Evolutionary conservation across 2,329 filamentous ascomycete species (phyloP).

Genomic region (Ascochyta viciae-villosae): DNA sequence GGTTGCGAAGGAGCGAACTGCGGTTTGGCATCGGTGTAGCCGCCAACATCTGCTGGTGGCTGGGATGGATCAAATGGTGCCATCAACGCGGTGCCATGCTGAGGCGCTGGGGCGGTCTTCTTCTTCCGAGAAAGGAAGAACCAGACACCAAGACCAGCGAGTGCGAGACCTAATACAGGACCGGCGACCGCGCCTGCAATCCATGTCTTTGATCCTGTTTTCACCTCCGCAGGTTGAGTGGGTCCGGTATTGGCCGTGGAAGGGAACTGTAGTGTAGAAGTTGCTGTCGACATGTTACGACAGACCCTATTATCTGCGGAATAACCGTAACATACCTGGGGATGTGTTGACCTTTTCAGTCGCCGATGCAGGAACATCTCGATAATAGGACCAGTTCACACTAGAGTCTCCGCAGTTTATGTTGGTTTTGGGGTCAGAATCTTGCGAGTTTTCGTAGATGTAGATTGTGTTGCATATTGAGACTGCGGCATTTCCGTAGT

Average conservation of each 20-base stretch:
- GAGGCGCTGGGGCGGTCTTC: conserved; percentile 17
- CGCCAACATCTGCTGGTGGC: conserved; percentile 22
- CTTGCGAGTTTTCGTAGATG: conserved; percentile 39
- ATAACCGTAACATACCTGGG: not conserved
- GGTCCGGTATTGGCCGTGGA: not conserved
- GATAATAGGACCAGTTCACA: conserved; percentile 38
- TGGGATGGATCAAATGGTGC: conserved; percentile 15
- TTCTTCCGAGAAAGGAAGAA: conserved; percentile 36
- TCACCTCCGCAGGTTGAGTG: not conserved
- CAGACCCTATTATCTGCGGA: no score
- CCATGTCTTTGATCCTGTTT: conserved; percentile 36
- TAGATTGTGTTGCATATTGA: conserved; percentile 41
- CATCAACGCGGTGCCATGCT: conserved; percentile 20
- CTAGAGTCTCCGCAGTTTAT: conserved; percentile 36
- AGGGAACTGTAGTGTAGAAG: not conserved
- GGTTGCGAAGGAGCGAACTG: conserved; percentile 19
- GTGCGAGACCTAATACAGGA: conserved; percentile 33
- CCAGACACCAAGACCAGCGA: conserved; percentile 32
- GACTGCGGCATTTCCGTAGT: conserved; percentile 27
- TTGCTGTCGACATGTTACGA: not conserved
- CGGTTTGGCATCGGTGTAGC: conserved; percentile 28
- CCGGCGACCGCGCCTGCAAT: conserved; percentile 40
- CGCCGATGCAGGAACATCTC: conserved; percentile 27
- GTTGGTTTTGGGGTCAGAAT: conserved; percentile 36
- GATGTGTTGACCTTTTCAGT: conserved; percentile 9